Evolutionary conservation across 371 early-diverging fungal genomes (phyloP).

Genomic region (Mortierella sp.): DNA sequence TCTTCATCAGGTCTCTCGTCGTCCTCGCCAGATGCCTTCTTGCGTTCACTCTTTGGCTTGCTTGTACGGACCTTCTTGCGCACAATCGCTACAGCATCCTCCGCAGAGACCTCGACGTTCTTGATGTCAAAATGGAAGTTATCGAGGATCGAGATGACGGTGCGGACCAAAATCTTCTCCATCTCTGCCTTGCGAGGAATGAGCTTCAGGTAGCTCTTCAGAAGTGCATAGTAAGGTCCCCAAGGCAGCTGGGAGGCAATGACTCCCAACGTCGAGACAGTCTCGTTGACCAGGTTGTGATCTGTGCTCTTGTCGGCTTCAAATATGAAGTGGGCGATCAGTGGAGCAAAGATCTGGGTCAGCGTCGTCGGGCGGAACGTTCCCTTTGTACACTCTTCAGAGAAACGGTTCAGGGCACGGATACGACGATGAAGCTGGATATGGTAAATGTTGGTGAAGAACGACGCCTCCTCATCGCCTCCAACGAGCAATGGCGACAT

Average conservation of each 20-base stretch:
- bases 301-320: slow-evolving; percentile 76
- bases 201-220: slow-evolving; percentile 77
- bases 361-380: slow-evolving; percentile 67
- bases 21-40: slow-evolving; percentile 18
- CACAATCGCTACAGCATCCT: slow-evolving; percentile 40
- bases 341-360: slow-evolving; percentile 84
- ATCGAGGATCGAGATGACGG: slow-evolving; percentile 85
- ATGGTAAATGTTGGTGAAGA: slow-evolving; percentile 90
- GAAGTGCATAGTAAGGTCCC: slow-evolving; percentile 81
- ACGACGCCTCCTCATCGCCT: slow-evolving; percentile 76
- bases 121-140: slow-evolving; percentile 91
- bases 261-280: slow-evolving; percentile 78
- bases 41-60: slow-evolving; percentile 27
- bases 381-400: slow-evolving; percentile 61
- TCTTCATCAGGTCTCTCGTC: slow-evolving; percentile 55
- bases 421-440: slow-evolving; percentile 93
- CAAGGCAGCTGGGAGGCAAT: slow-evolving; percentile 81
- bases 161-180: slow-evolving; percentile 83
- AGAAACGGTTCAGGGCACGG: slow-evolving; percentile 84
- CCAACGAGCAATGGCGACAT: slow-evolving; percentile 74
- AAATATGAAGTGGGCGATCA: slow-evolving; percentile 86
- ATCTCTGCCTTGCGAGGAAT: slow-evolving; percentile 73
- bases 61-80: slow-evolving; percentile 23
- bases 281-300: slow-evolving; percentile 83
- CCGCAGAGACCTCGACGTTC: slow-evolving; percentile 57